Base-by-base conservation (phyloP, 345 rosid genomes). In the Hibiscus trionum region DNA sequence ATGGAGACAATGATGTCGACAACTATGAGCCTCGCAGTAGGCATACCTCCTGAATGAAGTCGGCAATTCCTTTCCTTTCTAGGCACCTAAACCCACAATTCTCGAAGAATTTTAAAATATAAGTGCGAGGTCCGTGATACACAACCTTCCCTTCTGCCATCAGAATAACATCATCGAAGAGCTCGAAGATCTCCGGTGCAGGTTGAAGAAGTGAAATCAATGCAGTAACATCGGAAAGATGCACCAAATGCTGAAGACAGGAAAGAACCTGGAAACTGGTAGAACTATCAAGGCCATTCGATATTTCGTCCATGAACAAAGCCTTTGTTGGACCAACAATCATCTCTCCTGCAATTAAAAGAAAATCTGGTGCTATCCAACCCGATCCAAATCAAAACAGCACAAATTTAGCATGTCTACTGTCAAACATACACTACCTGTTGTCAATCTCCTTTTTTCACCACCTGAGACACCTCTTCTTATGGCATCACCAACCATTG, bases 161-260 rank as follows among this genome's bases (percentile, higher is more conserved):
- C 35, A 88, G 71, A 61, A 90, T 73, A 37, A 90, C 27, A 52
- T 90, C 91, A 70, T 90, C 91, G 50, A 90, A 90, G 62, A 90
- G 91, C 55, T 86, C 77, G 69, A 81, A 90, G 56, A 84, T 81
- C 78, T 88, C 88, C 0, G 91, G 91, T 26, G 91, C 86, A 0
- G 96, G 93, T 80, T 90, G 91, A 73, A 90, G 96, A 66, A 90
- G 91, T 0, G 92, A 82, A 76, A 88, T 73, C 75, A 88, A 66
- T 2, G 78, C 74, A 3, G 96, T 86, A 24, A 87, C 83, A 68
- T 88, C 83, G 7, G 86, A 80, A 15, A 81, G 55, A 33, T 85
- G 93, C 61, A 82, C 96, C 57, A 83, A 42, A 15, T 85, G 90
- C 80, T 83, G 84, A 72, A 90, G 77, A 65, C 87, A 88, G 8